Evolutionary conservation across 345 rosid genomes (phyloP).

Genomic region (Eucalyptus pauciflora): DNA sequence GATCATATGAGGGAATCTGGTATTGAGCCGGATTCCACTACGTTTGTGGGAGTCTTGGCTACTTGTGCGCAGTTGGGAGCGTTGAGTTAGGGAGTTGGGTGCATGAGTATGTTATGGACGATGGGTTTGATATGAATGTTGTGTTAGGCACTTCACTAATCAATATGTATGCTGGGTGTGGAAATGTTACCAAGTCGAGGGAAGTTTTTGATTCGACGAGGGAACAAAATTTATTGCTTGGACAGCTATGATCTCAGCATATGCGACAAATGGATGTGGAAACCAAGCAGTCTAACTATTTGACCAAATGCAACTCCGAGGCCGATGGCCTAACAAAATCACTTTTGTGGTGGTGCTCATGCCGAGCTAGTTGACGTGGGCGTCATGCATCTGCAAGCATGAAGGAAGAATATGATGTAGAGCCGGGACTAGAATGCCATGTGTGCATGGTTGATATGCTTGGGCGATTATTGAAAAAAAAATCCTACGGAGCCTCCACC

Average conservation of each 20-base stretch:
- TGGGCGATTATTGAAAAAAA: conserved; percentile 43
- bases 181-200: conserved; percentile 38
- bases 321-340: conserved; percentile 36
- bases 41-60: conserved; percentile 51
- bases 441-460: conserved; percentile 82
- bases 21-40: conserved; percentile 47
- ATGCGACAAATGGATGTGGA: conserved; percentile 70
- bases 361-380: conserved; percentile 59
- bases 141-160: conserved; percentile 68
- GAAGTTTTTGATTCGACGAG: conserved; percentile 50
- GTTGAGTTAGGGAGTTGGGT: conserved; percentile 48
- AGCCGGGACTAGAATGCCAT: conserved; percentile 51
- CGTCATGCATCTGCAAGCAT: conserved; percentile 33
- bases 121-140: conserved; percentile 37
- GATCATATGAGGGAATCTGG: conserved; percentile 34
- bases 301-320: conserved; percentile 27
- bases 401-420: conserved; percentile 22
- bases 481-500: conserved; percentile 28
- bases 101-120: conserved; percentile 26
- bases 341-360: conserved; percentile 80
- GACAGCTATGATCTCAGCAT: conserved; percentile 86
- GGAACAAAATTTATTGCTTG: conserved; percentile 64
- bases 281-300: conserved; percentile 40
- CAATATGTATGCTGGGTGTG: conserved; percentile 90
- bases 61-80: conserved; percentile 77